Evolutionary conservation across 1,284 basidiomycete species (phyloP), one percentile per base, ranked within the genome.

Genomic region (Apiotrichum laibachii): DNA sequence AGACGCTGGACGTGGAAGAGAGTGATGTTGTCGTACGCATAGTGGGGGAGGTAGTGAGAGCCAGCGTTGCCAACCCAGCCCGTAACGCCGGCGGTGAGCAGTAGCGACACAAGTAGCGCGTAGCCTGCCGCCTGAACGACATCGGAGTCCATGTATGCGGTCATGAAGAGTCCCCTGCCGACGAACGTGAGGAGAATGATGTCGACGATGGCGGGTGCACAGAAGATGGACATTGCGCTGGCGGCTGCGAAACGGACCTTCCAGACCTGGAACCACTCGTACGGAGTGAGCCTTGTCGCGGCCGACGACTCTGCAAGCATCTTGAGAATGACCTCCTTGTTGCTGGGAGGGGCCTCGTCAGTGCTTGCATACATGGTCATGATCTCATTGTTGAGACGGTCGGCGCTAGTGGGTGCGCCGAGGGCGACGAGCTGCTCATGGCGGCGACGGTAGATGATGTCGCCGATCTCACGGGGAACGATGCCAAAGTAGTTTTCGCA

Each of bases 401-500:
- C 57, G 1, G 31, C 33, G 9, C 47, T 46, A 16, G n/a, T 53
- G 0, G 57, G 57, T 0, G 47, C 51, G 2, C 57, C 57, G 16
- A 58, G 46, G 12, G 52, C 47, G 13, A 50, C 57, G 22, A 58
- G 57, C 21, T 46, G 39, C 16, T n/a, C 31, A 12, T 31, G 34
- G 22, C 48, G 48, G 18, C 59, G 59, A 31, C 52, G 39, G 55
- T 56, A 56, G 47, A 60, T 53, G 42, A 60, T 60, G 40, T 53
- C 42, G 18, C 59, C 59, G 21, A 60, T 53, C 22, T 53, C 59
- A n/a, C 47, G 55, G 10, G 59, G 55, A 6, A 56, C 55, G 39
- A 56, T 21, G 26, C 55, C 59, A 49, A 60, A 60, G 59, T 60
- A 60, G 40, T 50, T 53, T 22, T 60, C 55, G 44, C 59, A 60